phyloP scores from a whole-genome alignment of 2,329 filamentous ascomycete species.

The Didymella keratinophila region DNA sequence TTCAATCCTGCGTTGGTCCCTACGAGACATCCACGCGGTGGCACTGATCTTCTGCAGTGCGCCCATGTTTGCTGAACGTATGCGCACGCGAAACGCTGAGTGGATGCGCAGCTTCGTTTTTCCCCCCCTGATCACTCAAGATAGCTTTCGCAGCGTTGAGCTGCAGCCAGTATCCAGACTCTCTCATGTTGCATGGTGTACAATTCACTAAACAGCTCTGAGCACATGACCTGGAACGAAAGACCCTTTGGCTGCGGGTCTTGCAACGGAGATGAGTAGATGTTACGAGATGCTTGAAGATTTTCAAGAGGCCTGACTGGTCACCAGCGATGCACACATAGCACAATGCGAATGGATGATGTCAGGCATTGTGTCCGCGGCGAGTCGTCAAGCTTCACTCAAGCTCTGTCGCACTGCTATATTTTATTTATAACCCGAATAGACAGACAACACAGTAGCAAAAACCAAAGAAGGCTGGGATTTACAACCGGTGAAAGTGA shows the following conservation, averaged over 20 bases:
- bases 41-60: slow-evolving; percentile 1
- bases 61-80: neutral
- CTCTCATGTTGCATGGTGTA: neutral
- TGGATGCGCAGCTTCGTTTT: neutral
- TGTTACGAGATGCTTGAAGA: neutral
- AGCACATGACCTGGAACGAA: neutral
- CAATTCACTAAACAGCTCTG: neutral
- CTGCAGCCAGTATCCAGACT: neutral
- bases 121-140: neutral
- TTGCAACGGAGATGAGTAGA: neutral
- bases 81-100: neutral
- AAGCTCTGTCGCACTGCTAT: neutral
- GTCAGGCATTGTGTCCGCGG: neutral
- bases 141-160: neutral
- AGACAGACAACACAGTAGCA: neutral
- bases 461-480: neutral
- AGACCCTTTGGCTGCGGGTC: neutral
- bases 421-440: no score
- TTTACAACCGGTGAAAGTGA: slow-evolving; percentile 22
- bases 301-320: neutral
- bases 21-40: neutral
- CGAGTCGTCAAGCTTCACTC: slow-evolving; percentile 3
- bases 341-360: neutral
- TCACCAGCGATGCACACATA: neutral
- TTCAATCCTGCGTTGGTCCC: neutral